Evolutionary conservation across 1,284 basidiomycete genomes (phyloP), one percentile per base, ranked within the genome.

Genomic region (Testicularia cyperi): DNA sequence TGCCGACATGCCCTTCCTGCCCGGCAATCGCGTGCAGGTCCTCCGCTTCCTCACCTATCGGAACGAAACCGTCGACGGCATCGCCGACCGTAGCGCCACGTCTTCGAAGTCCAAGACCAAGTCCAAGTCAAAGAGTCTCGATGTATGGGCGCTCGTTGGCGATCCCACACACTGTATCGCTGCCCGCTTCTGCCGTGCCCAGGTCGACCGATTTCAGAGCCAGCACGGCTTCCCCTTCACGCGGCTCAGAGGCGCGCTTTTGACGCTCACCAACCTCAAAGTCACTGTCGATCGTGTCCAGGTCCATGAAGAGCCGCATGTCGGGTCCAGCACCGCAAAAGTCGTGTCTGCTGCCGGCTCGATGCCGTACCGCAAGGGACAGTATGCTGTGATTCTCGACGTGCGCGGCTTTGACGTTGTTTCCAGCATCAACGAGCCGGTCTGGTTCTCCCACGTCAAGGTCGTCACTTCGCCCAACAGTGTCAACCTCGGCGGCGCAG

Each of bases 111-210:
- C 52, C 0, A 4, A 31, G 13, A 6, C 13, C 3, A n/a, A 42
- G 12, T 12, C 31, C 23, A 20, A 24, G 23, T 2, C 22, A 7
- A 5, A 13, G 15, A 16, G 16, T 27, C 18, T 13, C 2, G 45
- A 54, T 18, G 23, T 56, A 3, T 63, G 44, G 48, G 49, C 60
- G 21, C 25, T 63, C 2, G 34, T 63, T 2, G 53, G 52, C 15
- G 60, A 63, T 16, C 41, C 49, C 0, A 57, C 60, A 15, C 60
- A 63, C 43, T 49, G 54, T 22, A 29, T 57, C 8, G 49, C 60
- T 0, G 60, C 54, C 1, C 48, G 53, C 16, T 57, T 63, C 25
- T 6, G 25, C 5, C 19, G 23, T 5, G 14, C 13, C 5, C 38
- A 34, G 12, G 35, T 63, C 0, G 14, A 27, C 5, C 37, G 37